Base-by-base conservation (phyloP, 306 rosid genomes). In the Pyrus bretschneideri region DNA sequence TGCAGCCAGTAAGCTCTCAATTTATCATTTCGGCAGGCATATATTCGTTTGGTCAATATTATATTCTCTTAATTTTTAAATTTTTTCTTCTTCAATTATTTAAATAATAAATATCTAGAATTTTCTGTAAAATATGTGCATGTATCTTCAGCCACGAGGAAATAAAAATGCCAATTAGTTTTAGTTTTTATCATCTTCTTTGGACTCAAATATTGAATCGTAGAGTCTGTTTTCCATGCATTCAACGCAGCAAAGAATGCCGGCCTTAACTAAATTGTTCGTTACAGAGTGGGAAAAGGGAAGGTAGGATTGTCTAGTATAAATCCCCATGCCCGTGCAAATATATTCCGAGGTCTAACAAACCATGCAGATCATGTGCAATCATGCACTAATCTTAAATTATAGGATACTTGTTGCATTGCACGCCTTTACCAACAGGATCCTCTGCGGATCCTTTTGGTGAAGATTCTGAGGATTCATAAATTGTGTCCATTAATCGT, bases 241-340 rank as follows among this genome's bases (percentile, higher is more conserved):
- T 72, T 35, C 22, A 72, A 57, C 11, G 76, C 67, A 72, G 66
- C 38, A 35, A n/a, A 58, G 67, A 38, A 11, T 40, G 76, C 67
- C 25, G 67, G 67, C 67, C 76, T 11, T 7, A 38, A 58, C 57
- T 5, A 72, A 55, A 33, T 57, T 71, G 66, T n/a, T 23, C 66
- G 23, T 22, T 33, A 33, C 15, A 71, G 4, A 23, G 14, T 23
- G 29, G 2, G 27, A 22, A 22, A 59, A 59, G 64, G 23, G 57
- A 31, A 23, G n/a, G 19, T 21, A 30, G 1, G 4, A 22, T 33
- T 13, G 15, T 31, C 6, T 54, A 0, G 21, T 15, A 70, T 52
- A 25, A 29, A 29, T 61, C 54, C 74, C 63, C 23, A 19, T 30
- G 11, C 62, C 29, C 74, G 11, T 29, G 63, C 49, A 71, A 71